Percentiles rank a stretch among this genome's conserved stretches.
phyloP scores from a whole-genome alignment of 345 rosid genomes.

The Noccaea caerulescens region DNA sequence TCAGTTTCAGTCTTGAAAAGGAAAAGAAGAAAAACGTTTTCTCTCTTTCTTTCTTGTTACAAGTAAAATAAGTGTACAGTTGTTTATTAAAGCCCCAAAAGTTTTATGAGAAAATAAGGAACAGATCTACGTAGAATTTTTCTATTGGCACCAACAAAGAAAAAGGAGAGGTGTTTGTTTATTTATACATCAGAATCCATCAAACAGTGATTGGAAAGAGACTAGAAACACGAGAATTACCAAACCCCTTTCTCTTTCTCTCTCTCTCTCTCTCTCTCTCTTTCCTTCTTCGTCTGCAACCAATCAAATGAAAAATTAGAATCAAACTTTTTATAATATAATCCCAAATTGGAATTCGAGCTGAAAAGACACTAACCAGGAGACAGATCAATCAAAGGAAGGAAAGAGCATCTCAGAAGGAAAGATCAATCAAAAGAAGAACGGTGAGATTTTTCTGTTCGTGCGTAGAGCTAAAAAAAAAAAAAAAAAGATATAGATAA shows the following conservation, averaged over 20 bases:
- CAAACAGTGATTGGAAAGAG: constrained; percentile 40
- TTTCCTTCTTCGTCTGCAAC: constrained; percentile 33
- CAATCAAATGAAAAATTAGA: constrained; percentile 19
- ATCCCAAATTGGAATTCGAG: constrained; percentile 25
- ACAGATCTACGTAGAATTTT: constrained; percentile 47
- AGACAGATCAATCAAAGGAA: constrained; percentile 33
- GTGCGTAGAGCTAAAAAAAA: neutral
- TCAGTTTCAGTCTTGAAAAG: constrained; percentile 26
- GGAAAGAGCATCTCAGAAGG: constrained; percentile 19
- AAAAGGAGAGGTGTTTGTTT: constrained; percentile 8
- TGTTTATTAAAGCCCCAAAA: constrained; percentile 20
- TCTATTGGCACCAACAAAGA: constrained; percentile 6
- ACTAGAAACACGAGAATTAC: constrained; percentile 43
- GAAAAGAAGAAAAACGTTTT: constrained; percentile 14
- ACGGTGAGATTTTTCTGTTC: constrained; percentile 19
- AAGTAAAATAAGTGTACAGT: constrained; percentile 21
- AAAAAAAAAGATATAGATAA: neutral
- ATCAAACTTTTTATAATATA: constrained; percentile 28
- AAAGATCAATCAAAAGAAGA: constrained; percentile 32
- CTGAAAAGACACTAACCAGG: constrained; percentile 38
- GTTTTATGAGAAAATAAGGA: constrained; percentile 16
- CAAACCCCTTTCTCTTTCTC: constrained; percentile 3
- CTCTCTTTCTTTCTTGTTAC: constrained; percentile 23
- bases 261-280: constrained; percentile 17
- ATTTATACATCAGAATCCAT: constrained; percentile 27